Percentiles rank a stretch among this genome's conserved stretches.
Conservation (phyloP, 768 basidiomycete species). For the Boletus subcaerulescens region DNA sequence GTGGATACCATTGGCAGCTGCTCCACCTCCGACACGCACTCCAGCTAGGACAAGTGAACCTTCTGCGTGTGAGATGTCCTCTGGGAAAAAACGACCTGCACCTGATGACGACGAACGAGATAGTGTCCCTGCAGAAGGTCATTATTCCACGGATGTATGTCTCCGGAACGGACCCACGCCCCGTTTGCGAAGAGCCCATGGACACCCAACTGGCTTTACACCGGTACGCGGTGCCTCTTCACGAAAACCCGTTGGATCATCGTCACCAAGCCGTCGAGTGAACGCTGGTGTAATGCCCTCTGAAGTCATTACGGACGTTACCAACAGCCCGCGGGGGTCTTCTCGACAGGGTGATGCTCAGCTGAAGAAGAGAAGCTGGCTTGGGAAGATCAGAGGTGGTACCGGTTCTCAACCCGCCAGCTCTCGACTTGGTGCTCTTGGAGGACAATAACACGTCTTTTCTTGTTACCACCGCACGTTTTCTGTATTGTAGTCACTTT, state of each 20-base stretch:
- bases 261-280: slow-evolving; percentile 49
- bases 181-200: slow-evolving; percentile 56
- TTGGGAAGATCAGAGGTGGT: slow-evolving; percentile 63
- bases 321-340: slow-evolving; percentile 55
- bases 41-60: slow-evolving; percentile 40
- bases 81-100: slow-evolving; percentile 68
- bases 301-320: slow-evolving; percentile 52
- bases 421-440: slow-evolving; percentile 20
- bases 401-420: slow-evolving; percentile 16
- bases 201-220: slow-evolving; percentile 66
- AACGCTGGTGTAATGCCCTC: slow-evolving; percentile 39
- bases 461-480: slow-evolving; percentile 8
- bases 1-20: slow-evolving; percentile 11
- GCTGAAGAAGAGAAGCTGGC: slow-evolving; percentile 60
- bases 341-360: slow-evolving; percentile 22
- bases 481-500: slow-evolving; percentile 16
- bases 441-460: slow-evolving; percentile 24
- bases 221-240: slow-evolving; percentile 54
- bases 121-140: slow-evolving; percentile 65
- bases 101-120: slow-evolving; percentile 74
- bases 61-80: slow-evolving; percentile 36
- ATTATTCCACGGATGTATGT: slow-evolving; percentile 41
- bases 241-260: slow-evolving; percentile 31
- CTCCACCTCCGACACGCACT: slow-evolving; percentile 41
- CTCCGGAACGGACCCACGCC: slow-evolving; percentile 48